Percentiles rank a stretch among this genome's conserved stretches.
Evolutionary conservation across 2,329 filamentous ascomycete species (phyloP).

Genomic region (Alternaria viburni): DNA sequence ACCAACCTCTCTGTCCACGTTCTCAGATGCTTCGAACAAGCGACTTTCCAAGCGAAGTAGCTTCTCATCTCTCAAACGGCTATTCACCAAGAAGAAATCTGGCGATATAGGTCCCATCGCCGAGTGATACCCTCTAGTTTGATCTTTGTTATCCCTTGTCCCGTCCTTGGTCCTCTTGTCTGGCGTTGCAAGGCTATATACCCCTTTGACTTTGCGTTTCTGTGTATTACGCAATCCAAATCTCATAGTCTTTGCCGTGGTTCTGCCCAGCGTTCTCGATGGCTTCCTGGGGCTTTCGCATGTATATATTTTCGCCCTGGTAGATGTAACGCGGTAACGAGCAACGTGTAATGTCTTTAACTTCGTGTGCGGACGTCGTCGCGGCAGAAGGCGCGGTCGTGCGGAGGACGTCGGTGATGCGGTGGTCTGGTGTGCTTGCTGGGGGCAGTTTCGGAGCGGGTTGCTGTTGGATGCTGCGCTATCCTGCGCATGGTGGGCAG

Average conservation of each 20-base stretch:
- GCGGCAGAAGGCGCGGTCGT: not conserved
- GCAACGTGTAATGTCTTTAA: constrained; percentile 16
- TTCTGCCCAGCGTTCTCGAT: not conserved
- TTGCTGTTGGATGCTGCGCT: not conserved
- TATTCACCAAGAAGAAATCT: constrained; percentile 47
- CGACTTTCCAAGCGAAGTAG: constrained; percentile 42
- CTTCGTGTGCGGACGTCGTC: not conserved
- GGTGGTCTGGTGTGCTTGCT: not conserved
- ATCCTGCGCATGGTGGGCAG: not conserved
- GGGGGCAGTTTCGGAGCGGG: not conserved
- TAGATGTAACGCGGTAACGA: constrained; percentile 29
- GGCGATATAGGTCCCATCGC: constrained; percentile 41
- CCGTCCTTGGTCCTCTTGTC: constrained; percentile 26
- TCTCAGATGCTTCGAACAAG: constrained; percentile 25
- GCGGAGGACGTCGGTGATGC: not conserved
- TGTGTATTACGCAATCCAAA: constrained; percentile 12
- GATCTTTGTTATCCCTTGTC: constrained; percentile 16
- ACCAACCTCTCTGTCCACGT: constrained; percentile 37
- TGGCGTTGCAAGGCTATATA: constrained; percentile 43
- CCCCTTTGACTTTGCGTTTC: constrained; percentile 29
- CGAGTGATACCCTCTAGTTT: constrained; percentile 28
- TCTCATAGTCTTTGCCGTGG: constrained; percentile 1
- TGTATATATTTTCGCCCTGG: constrained; percentile 22
- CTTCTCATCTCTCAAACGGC: constrained; percentile 43
- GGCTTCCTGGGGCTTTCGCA: constrained; percentile 6